These are phyloP conservation scores for Botryobasidium botryosum DNA, from an alignment of 768 basidiomycete genomes.

Conservation along the genomic window DNA sequence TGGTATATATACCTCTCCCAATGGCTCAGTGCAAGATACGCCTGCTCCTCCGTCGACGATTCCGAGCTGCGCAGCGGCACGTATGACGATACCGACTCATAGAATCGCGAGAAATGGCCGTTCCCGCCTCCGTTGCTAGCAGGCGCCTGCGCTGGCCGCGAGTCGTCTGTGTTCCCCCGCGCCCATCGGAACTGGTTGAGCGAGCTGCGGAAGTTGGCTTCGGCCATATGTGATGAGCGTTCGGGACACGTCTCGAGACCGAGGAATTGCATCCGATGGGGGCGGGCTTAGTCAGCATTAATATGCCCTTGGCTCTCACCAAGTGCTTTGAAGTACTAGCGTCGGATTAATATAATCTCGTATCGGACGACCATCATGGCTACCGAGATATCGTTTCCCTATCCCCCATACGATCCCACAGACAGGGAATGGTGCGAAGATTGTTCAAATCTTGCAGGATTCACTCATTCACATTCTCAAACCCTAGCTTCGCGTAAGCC, in stretches of 20 bases:
- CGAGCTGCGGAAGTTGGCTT: conserved; percentile 51
- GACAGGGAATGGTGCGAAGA: conserved; percentile 41
- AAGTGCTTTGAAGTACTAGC: too few relatives aligned
- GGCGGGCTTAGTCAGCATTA: too few relatives aligned
- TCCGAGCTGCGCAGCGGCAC: conserved; percentile 73
- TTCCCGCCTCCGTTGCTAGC: conserved; percentile 15
- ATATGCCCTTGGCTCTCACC: too few relatives aligned
- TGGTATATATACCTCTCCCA: conserved; percentile 71
- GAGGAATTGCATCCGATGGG: too few relatives aligned
- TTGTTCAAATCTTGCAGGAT: background rate
- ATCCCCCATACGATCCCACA: conserved; percentile 59
- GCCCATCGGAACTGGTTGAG: conserved; percentile 84
- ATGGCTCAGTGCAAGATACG: conserved; percentile 78
- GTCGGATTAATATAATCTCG: too few relatives aligned
- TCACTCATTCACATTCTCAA: background rate
- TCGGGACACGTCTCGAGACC: too few relatives aligned
- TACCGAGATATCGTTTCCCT: too few relatives aligned
- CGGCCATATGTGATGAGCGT: too few relatives aligned
- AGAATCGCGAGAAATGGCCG: conserved; percentile 76
- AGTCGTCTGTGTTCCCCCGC: conserved; percentile 51
- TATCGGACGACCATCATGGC: too few relatives aligned
- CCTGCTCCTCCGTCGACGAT: conserved; percentile 85
- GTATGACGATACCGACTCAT: conserved; percentile 69
- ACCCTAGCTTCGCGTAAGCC: conserved; percentile 5
- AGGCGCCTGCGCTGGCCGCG: conserved; percentile 29